Conservation (phyloP, 2,329 filamentous ascomycete genomes). For the Cadophora luteo-olivacea region DNA sequence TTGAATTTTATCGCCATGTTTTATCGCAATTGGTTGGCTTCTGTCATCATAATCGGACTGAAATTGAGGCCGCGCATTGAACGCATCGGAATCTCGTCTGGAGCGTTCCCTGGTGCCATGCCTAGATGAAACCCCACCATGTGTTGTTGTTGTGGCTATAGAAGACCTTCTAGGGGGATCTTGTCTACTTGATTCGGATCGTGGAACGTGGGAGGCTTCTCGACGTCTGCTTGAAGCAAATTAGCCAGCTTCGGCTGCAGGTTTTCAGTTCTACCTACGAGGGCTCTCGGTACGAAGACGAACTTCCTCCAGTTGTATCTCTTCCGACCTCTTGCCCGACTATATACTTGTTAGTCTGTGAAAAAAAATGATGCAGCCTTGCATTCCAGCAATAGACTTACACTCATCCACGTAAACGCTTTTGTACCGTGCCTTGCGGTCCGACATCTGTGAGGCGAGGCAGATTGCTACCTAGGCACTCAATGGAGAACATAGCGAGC, state of each 20-base stretch:
- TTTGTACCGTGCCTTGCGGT: slow-evolving; percentile 2
- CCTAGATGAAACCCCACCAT: background rate
- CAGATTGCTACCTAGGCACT: slow-evolving; percentile 2
- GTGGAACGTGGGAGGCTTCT: background rate
- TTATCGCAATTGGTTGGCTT: background rate
- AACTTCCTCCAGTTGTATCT: background rate
- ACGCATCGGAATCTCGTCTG: slow-evolving; percentile 13
- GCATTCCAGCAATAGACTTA: slow-evolving; percentile 18
- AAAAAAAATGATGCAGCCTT: no score
- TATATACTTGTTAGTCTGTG: background rate
- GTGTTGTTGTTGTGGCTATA: background rate
- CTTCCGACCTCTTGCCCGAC: slow-evolving; percentile 1
- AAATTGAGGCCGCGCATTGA: background rate
- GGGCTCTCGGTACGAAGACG: background rate
- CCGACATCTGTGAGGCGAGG: slow-evolving; percentile 13
- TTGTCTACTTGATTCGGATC: slow-evolving; percentile 10
- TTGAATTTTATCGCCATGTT: background rate
- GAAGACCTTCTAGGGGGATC: background rate
- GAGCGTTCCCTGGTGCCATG: slow-evolving; percentile 2
- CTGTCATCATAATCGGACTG: background rate
- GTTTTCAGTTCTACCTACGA: background rate
- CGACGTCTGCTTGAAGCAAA: background rate
- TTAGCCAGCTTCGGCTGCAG: background rate
- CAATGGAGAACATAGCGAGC: slow-evolving; percentile 5
- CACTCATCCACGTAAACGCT: background rate